Conservation (phyloP, 2,329 filamentous ascomycete genomes). For the Talaromyces rugulosus region DNA sequence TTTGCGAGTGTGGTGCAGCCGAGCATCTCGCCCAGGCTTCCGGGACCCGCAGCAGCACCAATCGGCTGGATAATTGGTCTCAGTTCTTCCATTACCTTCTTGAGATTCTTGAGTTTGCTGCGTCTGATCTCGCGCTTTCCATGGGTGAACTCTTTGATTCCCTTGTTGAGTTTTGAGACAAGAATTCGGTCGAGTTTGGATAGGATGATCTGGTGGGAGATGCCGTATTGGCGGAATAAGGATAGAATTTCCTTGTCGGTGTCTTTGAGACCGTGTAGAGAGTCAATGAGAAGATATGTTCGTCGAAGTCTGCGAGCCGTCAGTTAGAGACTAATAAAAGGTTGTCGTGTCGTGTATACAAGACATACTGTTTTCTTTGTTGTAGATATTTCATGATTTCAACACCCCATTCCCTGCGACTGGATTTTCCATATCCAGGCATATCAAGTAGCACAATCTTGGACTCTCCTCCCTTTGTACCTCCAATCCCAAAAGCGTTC, state of each 20-base stretch:
- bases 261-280: conserved; percentile 59
- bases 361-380: conserved; percentile 53
- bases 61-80: conserved; percentile 38
- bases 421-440: conserved; percentile 66
- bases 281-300: conserved; percentile 63
- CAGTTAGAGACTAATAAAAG: neutral
- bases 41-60: conserved; percentile 29
- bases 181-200: conserved; percentile 61
- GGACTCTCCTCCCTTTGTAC: conserved; percentile 38
- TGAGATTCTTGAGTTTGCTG: conserved; percentile 30
- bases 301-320: conserved; percentile 45
- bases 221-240: conserved; percentile 51
- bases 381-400: conserved; percentile 67
- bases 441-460: conserved; percentile 63
- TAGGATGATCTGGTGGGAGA: conserved; percentile 63
- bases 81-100: conserved; percentile 35
- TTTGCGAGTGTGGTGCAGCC: conserved; percentile 47
- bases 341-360: neutral
- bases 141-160: conserved; percentile 19
- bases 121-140: conserved; percentile 20
- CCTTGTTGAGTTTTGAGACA: conserved; percentile 24
- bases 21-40: conserved; percentile 56
- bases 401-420: conserved; percentile 57
- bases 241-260: conserved; percentile 56
- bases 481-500: conserved; percentile 62